phyloP scores from a whole-genome alignment of 1,284 basidiomycete genomes.

The Sphagnurus paluster region DNA sequence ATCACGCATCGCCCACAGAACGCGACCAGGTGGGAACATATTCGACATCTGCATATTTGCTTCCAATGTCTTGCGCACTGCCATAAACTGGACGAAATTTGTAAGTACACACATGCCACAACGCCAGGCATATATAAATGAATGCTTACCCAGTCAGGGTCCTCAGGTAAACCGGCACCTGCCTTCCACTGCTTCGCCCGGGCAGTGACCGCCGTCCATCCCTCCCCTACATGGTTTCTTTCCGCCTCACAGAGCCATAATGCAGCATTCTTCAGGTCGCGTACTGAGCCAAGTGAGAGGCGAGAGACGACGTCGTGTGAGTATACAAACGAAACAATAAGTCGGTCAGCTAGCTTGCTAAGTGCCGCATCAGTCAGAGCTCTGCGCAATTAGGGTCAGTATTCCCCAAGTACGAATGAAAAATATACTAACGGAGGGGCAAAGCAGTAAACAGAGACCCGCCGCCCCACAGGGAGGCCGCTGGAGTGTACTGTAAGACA shows the following conservation, averaged over 20 bases:
- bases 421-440: conserved; percentile 66
- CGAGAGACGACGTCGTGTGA: conserved; percentile 82
- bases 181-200: conserved; percentile 61
- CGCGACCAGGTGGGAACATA: conserved; percentile 77
- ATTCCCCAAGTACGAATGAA: conserved; percentile 3
- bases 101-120: too few species aligned
- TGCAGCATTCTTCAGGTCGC: conserved; percentile 74
- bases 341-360: conserved; percentile 50
- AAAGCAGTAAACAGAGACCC: conserved; percentile 77
- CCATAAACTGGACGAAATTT: conserved; percentile 55
- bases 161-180: conserved; percentile 51
- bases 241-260: conserved; percentile 78
- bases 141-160: conserved; percentile 62
- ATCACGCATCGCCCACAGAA: conserved; percentile 76
- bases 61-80: conserved; percentile 79
- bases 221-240: conserved; percentile 36
- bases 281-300: conserved; percentile 74
- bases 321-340: conserved; percentile 79
- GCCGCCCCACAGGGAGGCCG: conserved; percentile 66
- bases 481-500: conserved; percentile 71
- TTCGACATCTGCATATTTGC: conserved; percentile 80
- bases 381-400: conserved; percentile 32
- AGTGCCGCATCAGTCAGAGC: conserved; percentile 61
- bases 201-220: conserved; percentile 61
- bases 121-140: neutral